Base-by-base conservation (phyloP, 2,329 filamentous ascomycete genomes). In the Acrodontium crateriforme region DNA sequence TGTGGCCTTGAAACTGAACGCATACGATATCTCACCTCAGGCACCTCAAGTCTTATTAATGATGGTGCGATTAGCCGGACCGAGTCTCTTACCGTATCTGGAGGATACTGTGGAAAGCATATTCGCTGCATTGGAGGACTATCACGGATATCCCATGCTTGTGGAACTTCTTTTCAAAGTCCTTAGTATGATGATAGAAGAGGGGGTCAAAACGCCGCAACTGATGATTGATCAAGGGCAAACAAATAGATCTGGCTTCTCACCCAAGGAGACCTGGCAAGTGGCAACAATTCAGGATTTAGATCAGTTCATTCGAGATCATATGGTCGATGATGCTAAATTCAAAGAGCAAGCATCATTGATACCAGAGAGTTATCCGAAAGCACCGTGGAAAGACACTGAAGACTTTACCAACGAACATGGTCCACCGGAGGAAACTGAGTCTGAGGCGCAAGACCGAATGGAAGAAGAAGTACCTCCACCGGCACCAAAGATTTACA, bases 81-180 rank as follows among this genome's bases (percentile, higher is more conserved):
- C 84, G 1, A 67, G 66, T 6, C 54, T 98, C 13, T 65, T 98
- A 8, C 84, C 85, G 0, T 94, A 85, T 47, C 62, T 98, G 2
- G 87, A 95, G 46, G 89, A 98, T 47, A 71, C 93, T 1, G 74
- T 95, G 3, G 78, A 76, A 4, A 87, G 82, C 1, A 83, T 98
- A 20, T 95, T 98, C 51, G 78, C 80, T 0, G 83, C 85, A 0
- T 59, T 98, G n/a, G 84, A 94, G 41, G 81, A 83, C 45, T 98
- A 89, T 44, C 89, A 98, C 45, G 89, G 89, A 2, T 95, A 98
- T 50, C 75, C 83, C 1, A 59, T 68, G 11, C 74, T 98, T 31
- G 85, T 92, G 1, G 83, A 93, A 47, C 69, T 75, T 24, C 61
- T 98, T 5, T 98, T 95, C 50, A 62, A 70, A 2, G 83, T 92